Base-by-base conservation (phyloP, 2,329 filamentous ascomycete species). In the Blastomyces gilchristii region DNA sequence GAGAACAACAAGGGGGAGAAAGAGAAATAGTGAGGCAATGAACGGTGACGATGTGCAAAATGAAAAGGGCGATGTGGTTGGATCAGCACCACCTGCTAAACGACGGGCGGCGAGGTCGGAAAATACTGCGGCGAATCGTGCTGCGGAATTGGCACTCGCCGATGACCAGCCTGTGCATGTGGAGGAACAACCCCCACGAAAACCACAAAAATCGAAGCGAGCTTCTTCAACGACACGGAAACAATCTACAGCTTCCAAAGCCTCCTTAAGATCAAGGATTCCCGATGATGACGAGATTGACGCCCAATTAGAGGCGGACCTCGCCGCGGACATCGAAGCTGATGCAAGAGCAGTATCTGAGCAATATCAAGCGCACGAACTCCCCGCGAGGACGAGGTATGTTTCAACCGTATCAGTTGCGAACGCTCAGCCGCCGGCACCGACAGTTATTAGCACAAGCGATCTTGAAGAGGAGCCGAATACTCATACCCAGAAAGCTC, bases 281-380 rank as follows among this genome's bases (percentile, higher is more conserved):
- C 81, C 82, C 0, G 80, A 84, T 62, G 85, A 89, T 65, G 83
- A 85, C 1, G 86, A 88, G 66, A 81, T 89, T 47, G 85, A 90
- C 60, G 82, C 82, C 28, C 84, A 84, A 58, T 77, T 90, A 0
- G 82, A 88, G 69, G 85, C 83, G 1, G 87, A 88, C 63, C 79
- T 89, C 11, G 83, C 87, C 25, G 57, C 50, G 53, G 77, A 80
- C 39, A 82, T 59, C 18, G 58, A 34, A n/a, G 22, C 22, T 58
- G 41, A 58, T 37, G 56, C 9, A 47, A 43, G 80, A 1, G 70
- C 82, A 34, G 81, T 79, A 1, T 82, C 86, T 39, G 80, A 82
- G 16, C 83, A 85, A 54, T 78, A 80, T 43, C 72, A 79, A 22
- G 11, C 28, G 39, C 52, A 57, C 37, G 50, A 11, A 56, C 58